Base-by-base conservation (phyloP, 306 rosid species). In the Citrullus amarus region DNA sequence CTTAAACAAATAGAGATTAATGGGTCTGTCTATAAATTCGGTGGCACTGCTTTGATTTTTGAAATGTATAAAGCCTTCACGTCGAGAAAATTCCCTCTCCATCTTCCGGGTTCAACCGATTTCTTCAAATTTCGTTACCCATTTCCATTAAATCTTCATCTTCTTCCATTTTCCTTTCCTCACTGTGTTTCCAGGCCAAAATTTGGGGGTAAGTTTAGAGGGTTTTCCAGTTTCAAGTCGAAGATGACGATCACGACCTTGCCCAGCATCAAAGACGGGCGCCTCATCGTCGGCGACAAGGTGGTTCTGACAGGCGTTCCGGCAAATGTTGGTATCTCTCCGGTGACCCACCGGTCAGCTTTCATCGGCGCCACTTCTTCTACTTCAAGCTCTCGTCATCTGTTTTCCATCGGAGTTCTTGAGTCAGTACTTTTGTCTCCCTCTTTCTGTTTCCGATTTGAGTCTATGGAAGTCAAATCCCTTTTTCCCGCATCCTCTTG, bases 321-420 rank as follows among this genome's bases (percentile, higher is more conserved):
- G 28, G 65, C 12, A 57, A 90, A 89, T 79, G 51, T 90, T 8
- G 39, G 56, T 22, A 81, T 84, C 74, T 83, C 93, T 69, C 88
- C 83, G 3, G 32, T 81, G 61, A 65, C 61, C 60, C n/a, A 70
- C n/a, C 80, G 25, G 1, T 82, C 93, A 2, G 88, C 88, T 83
- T 92, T 90, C 85, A 22, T 89, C 58, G 91, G 96, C 39, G 92
- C 93, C 6, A 77, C 88, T 80, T 87, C 88, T 30, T 7, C 62
- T 6, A 1, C 50, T 36, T 70, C 82, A 5, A 79, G 83, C 60
- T 84, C 88, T 7, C 92, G 88, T 70, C 92, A 86, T 69, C 88
- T 85, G 53, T 90, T 90, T 81, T 69, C 79, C 30, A 84, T 90
- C 53, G 97, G 97, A 30, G 53, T 68, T 83, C 89, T 93, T 55